Conservation (phyloP, 495 filamentous ascomycete species). For the Parathielavia hyrcaniae region DNA sequence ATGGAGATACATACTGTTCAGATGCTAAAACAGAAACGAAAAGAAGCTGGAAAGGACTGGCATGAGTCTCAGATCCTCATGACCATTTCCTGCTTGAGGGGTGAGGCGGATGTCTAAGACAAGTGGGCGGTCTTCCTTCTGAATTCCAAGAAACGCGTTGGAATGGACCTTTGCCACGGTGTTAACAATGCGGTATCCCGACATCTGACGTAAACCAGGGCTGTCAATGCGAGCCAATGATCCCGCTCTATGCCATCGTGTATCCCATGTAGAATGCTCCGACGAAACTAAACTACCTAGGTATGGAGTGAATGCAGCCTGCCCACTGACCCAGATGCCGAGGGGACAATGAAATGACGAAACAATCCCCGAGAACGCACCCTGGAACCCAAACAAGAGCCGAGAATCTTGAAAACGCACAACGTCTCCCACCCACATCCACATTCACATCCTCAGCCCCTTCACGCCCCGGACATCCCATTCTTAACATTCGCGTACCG, state of each 20-base stretch:
- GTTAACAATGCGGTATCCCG: too few species aligned
- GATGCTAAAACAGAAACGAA: neutral
- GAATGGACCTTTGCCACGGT: neutral
- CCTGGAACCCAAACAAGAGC: neutral
- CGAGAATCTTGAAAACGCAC: neutral
- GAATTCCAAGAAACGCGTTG: neutral
- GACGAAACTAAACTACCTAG: neutral
- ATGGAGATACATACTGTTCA: neutral
- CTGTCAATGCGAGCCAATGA: neutral
- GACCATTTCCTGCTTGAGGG: neutral
- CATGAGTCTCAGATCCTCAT: neutral
- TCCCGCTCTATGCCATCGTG: neutral
- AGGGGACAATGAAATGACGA: neutral
- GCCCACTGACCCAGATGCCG: neutral
- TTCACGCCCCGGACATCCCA: conserved; percentile 36
- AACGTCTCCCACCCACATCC: neutral
- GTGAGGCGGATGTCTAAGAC: neutral
- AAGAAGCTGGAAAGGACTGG: neutral
- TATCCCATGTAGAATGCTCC: neutral
- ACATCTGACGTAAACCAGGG: neutral
- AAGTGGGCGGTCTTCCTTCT: neutral
- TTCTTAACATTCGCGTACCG: conserved; percentile 63
- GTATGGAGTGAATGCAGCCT: neutral
- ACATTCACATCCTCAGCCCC: neutral
- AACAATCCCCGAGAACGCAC: neutral